Evolutionary conservation across 2,329 filamentous ascomycete genomes (phyloP), one percentile per base, ranked within the genome.

Genomic region (Hypoxylon sp.): DNA sequence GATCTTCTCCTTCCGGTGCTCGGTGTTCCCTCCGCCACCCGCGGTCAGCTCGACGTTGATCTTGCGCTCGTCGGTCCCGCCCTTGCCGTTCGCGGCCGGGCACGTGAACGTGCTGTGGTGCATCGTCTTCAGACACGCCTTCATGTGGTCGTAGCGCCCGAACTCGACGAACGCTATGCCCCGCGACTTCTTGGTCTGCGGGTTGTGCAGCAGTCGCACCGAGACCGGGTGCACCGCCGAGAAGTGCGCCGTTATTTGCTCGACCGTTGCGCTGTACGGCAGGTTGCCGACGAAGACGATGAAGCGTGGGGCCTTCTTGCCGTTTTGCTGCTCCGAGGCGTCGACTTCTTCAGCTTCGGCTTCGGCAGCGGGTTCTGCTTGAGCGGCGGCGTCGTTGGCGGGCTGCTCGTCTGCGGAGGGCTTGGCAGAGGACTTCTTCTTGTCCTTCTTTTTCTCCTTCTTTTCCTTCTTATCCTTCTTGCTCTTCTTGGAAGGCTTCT

Each of bases 21-120:
- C 85, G 50, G 89, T 93, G 79, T 94, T 97, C 69, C 91, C 91
- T 67, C 95, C 95, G 44, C 95, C 95, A 57, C 95, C 95, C 66
- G 92, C 95, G 87, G 94, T 97, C 73, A 98, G 82, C 82, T 98
- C 95, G 27, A 98, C 92, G 78, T 97, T 98, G 76, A 98, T 97
- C 81, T 91, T 92, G 74, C 95, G 86, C 57, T 90, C 82, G 14
- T 83, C 79, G 69, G 70, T 84, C 83, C 80, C 90, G 84, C 33
- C 71, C 27, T 30, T 25, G n/a, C 59, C 68, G 54, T 53, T 72
- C 63, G 80, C 83, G 75, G 82, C 87, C 85, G 66, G 89, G 83
- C 67, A 72, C 7, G 58, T 61, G 78, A 98, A 97, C 71, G 86
- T 86, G 66, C 89, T 92, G 82, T 98, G 95, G 82, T 98, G 95